Conservation (phyloP, 2,329 filamentous ascomycete genomes). For the Dactylellina sp. region DNA sequence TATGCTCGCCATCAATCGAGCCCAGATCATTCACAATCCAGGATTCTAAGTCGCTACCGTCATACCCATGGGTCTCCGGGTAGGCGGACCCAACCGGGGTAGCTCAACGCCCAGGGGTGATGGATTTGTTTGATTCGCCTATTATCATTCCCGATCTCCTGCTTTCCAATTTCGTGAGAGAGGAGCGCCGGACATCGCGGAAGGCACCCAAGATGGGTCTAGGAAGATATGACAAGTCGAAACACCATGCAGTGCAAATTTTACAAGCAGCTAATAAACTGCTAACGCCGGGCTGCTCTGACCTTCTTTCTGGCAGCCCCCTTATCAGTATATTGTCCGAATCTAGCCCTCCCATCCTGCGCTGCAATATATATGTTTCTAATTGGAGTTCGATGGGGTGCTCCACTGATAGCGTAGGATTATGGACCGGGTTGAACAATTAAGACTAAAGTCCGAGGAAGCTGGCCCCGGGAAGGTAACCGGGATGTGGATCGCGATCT, state of each 20-base stretch:
- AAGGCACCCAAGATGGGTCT: too few relatives aligned
- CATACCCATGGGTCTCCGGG: neutral
- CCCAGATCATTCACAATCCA: slow-evolving; percentile 26
- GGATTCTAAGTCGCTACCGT: slow-evolving; percentile 19
- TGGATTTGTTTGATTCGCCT: slow-evolving; percentile 40
- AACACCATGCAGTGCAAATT: slow-evolving; percentile 45
- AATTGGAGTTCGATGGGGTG: slow-evolving; percentile 16
- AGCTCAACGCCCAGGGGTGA: neutral
- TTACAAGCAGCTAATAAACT: slow-evolving; percentile 7
- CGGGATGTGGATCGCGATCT: slow-evolving; percentile 55
- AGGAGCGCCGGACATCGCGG: slow-evolving; percentile 53
- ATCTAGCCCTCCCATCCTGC: neutral
- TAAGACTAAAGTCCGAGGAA: slow-evolving; percentile 26
- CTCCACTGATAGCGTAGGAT: slow-evolving; percentile 34
- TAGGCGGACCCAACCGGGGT: slow-evolving; percentile 33
- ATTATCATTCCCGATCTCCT: slow-evolving; percentile 30
- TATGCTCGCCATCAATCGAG: slow-evolving; percentile 30
- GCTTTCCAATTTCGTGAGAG: slow-evolving; percentile 44
- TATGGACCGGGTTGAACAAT: slow-evolving; percentile 36
- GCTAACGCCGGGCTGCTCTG: slow-evolving; percentile 36
- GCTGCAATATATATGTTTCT: neutral
- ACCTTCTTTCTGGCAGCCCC: slow-evolving; percentile 12
- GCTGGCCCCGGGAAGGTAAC: slow-evolving; percentile 17
- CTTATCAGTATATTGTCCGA: slow-evolving; percentile 38
- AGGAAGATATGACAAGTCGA: too few relatives aligned